Conservation (phyloP, 768 basidiomycete genomes). For the Tricholoma hemisulphureum region DNA sequence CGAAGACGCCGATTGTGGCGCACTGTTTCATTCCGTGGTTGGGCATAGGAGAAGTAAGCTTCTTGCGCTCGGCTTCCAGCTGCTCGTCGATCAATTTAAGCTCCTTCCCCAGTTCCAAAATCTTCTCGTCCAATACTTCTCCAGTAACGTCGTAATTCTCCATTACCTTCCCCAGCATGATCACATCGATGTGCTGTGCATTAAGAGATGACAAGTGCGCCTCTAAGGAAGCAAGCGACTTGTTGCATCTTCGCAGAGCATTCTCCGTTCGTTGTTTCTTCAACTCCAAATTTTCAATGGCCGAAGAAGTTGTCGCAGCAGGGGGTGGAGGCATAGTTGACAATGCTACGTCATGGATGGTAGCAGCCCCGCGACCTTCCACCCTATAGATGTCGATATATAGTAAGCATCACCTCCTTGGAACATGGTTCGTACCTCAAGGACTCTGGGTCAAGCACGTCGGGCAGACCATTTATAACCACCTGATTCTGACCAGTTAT, state of each 20-base stretch:
- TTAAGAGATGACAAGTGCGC: slow-evolving; percentile 27
- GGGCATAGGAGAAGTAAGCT: slow-evolving; percentile 6
- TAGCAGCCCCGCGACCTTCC: slow-evolving; percentile 32
- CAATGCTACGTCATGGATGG: slow-evolving; percentile 37
- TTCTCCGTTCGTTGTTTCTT: slow-evolving; percentile 17
- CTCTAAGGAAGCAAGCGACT: slow-evolving; percentile 22
- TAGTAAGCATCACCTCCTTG: no score
- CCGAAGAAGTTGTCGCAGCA: slow-evolving; percentile 18
- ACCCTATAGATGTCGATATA: no score
- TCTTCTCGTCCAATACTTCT: slow-evolving; percentile 25
- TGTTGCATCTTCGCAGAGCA: slow-evolving; percentile 23
- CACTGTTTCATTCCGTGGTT: slow-evolving; percentile 15
- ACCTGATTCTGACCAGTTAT: slow-evolving; percentile 34
- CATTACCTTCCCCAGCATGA: slow-evolving; percentile 16
- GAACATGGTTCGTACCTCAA: slow-evolving; percentile 32
- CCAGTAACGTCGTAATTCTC: slow-evolving; percentile 23
- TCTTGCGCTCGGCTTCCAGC: slow-evolving; percentile 19
- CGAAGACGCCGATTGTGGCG: slow-evolving; percentile 26
- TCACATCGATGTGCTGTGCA: slow-evolving; percentile 21
- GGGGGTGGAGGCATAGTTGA: slow-evolving; percentile 13
- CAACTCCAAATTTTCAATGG: slow-evolving; percentile 17
- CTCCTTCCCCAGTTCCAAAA: slow-evolving; percentile 19
- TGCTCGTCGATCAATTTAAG: slow-evolving; percentile 14
- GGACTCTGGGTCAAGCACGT: slow-evolving; percentile 26
- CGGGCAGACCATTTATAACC: slow-evolving; percentile 31